Conservation (phyloP, 305 asterid genomes). For the Ilex paraguariensis region DNA sequence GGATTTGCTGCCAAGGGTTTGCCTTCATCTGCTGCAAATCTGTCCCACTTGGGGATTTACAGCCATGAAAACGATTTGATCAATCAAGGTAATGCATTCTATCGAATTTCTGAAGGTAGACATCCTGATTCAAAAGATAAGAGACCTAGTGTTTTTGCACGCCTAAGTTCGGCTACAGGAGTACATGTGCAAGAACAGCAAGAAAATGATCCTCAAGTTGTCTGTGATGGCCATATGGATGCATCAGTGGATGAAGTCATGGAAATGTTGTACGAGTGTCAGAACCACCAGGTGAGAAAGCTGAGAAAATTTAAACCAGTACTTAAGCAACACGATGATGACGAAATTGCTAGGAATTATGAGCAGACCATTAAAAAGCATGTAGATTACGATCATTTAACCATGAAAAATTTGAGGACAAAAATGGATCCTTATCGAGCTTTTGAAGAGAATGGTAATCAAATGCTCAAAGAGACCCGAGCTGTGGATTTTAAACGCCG, state of each 20-base stretch:
- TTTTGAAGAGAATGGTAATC: constrained; percentile 23
- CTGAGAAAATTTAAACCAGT: constrained; percentile 21
- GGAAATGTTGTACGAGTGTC: constrained; percentile 37
- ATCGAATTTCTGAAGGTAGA: constrained; percentile 24
- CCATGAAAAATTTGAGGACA: constrained; percentile 11
- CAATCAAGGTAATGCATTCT: constrained; percentile 19
- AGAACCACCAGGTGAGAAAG: constrained; percentile 23
- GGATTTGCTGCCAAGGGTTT: constrained; percentile 15
- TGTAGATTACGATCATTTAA: constrained; percentile 19
- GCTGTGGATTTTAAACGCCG: constrained; percentile 59
- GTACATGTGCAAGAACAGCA: constrained; percentile 16
- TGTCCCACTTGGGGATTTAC: constrained; percentile 12
- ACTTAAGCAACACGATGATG: constrained; percentile 16
- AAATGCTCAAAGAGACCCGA: constrained; percentile 49
- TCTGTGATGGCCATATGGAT: constrained; percentile 22
- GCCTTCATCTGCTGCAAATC: constrained; percentile 17
- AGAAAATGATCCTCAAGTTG: constrained; percentile 14
- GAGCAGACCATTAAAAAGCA: constrained; percentile 19
- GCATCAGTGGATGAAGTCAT: constrained; percentile 63
- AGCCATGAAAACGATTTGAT: constrained; percentile 25
- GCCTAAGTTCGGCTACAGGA: constrained; percentile 35
- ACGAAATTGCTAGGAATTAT: constrained; percentile 20
- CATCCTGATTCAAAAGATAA: constrained; percentile 18
- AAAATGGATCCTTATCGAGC: constrained; percentile 15
- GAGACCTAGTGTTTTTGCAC: constrained; percentile 62